Conservation (phyloP, 257 asterid genomes). For the Przewalskia tangutica region DNA sequence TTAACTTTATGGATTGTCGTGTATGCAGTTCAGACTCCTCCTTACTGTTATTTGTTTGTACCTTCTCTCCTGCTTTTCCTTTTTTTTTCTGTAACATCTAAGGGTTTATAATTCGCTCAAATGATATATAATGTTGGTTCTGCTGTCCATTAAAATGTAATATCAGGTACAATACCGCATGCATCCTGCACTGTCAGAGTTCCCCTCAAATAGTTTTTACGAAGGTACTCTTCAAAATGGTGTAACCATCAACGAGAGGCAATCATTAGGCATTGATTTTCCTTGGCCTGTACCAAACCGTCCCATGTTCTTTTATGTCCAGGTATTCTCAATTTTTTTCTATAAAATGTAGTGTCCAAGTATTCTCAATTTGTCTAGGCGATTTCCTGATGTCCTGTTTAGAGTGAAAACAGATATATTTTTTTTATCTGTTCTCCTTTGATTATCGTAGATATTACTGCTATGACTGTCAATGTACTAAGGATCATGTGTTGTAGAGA, state of each 20-base stretch:
- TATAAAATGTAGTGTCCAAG: too few species aligned
- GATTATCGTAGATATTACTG: not conserved
- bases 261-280: constrained; percentile 93
- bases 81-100: not conserved
- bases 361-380: not conserved
- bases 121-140: not conserved
- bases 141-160: not conserved
- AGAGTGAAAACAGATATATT: not conserved
- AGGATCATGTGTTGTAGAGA: not conserved
- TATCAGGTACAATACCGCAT: constrained; percentile 93
- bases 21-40: not conserved
- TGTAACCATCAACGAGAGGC: constrained; percentile 86
- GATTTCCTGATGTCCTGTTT: not conserved
- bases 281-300: constrained; percentile 99
- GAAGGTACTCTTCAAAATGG: constrained; percentile 99
- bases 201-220: constrained; percentile 94
- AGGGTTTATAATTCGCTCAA: not conserved
- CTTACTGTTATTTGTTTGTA: not conserved
- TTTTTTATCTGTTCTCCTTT: not conserved
- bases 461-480: not conserved
- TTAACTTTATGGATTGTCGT: not conserved
- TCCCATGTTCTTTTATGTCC: constrained; percentile 98
- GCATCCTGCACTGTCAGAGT: constrained; percentile 98
- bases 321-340: constrained; percentile 33
- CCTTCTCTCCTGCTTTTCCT: not conserved